These are phyloP conservation scores for Reticulascus tulasneorum DNA, from an alignment of 2,329 filamentous ascomycete species.

Conservation along the genomic window DNA sequence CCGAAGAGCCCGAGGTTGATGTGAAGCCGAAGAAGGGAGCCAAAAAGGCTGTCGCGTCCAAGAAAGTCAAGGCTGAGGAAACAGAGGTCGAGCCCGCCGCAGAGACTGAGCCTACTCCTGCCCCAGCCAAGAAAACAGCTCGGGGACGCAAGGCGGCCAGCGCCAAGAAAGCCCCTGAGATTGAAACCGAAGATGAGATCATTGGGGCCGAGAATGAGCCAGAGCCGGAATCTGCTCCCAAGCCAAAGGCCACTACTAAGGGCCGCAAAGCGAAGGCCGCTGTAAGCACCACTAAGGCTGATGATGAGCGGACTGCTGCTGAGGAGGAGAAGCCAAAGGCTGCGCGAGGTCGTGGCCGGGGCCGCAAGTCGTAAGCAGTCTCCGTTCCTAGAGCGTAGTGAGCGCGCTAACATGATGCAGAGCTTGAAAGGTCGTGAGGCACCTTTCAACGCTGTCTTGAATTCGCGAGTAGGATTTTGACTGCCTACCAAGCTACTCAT, in stretches of 20 bases:
- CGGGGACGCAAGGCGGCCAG: slow-evolving; percentile 4
- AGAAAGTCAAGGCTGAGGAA: slow-evolving; percentile 10
- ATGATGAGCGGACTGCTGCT: too few species aligned
- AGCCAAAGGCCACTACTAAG: slow-evolving; percentile 7
- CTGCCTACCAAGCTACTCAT: too few species aligned
- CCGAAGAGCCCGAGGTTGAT: slow-evolving; percentile 17
- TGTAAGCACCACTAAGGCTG: too few species aligned
- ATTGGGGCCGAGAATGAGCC: neutral
- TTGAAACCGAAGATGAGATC: slow-evolving; percentile 15
- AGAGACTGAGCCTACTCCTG: neutral
- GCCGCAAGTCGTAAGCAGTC: too few species aligned
- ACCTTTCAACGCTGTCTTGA: too few species aligned
- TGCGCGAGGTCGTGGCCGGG: slow-evolving; percentile 2
- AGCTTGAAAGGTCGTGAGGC: too few species aligned
- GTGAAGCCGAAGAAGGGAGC: slow-evolving; percentile 9
- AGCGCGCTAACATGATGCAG: too few species aligned
- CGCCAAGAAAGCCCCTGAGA: slow-evolving; percentile 6
- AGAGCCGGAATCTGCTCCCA: slow-evolving; percentile 4
- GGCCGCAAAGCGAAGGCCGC: slow-evolving; percentile 12
- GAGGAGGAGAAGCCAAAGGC: slow-evolving; percentile 6
- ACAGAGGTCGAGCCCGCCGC: slow-evolving; percentile 14
- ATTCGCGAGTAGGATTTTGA: too few species aligned
- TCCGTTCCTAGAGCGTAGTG: too few species aligned
- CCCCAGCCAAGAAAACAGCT: too few species aligned
- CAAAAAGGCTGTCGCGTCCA: slow-evolving; percentile 4